Base-by-base conservation (phyloP, 148 eudicot genomes). In the Nepenthes mirabilis region DNA sequence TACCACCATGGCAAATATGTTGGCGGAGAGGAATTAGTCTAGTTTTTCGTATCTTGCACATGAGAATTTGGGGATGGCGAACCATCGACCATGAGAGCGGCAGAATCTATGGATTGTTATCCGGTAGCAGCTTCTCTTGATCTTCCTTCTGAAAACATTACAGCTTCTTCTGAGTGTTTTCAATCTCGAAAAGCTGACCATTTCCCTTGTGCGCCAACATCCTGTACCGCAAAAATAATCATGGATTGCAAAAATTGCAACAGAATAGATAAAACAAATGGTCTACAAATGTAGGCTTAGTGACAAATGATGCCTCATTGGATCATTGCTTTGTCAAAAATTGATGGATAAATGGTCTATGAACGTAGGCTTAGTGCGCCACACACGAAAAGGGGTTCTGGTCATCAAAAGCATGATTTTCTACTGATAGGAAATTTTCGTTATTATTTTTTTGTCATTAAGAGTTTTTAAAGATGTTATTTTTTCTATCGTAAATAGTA, bases 111-210 rank as follows among this genome's bases (percentile, higher is more conserved):
- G 84, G 65, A 82, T 78, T 70, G 74, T 90, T 34, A 90, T 73
- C 72, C 79, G 77, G 37, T 80, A 80, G 52, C 80, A 78, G 64
- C 80, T 72, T 69, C 83, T 68, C 73, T 79, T 90, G 66, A 84
- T 77, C 75, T 82, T 80, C 33, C 65, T 84, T 51, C 48, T 64
- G 66, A 87, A 54, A 23, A 69, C 70, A 45, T 58, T 54, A 33
- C 68, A 66, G 69, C 75, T 65, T 68, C 67, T 60, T 56, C 59
- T 65, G 47, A 70, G 60, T 55, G 70, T 69, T 51, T 57, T 79
- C 43, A 78, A 58, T 72, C 56, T 84, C 54, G 82, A 60, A 52
- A 62, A 66, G 14, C 70, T 61, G 47, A 72, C 70, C 23, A 76
- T 67, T 62, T 89, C 81, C 55, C 60, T 63, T 59, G 61, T 60